phyloP scores from a whole-genome alignment of 2,329 filamentous ascomycete species.

The Aspergillus spinulosporus region DNA sequence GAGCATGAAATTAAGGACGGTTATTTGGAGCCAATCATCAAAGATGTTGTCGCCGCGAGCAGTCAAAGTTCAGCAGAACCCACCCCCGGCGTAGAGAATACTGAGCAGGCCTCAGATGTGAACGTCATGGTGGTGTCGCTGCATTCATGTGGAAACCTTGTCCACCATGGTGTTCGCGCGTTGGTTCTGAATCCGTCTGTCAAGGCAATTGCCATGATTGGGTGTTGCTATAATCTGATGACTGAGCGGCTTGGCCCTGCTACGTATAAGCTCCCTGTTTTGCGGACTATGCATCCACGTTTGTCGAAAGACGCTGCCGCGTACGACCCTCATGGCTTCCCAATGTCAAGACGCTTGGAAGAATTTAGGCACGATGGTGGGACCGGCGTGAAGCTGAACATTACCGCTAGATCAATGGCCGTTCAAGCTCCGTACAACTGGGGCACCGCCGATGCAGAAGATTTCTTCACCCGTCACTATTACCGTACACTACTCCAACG shows the following conservation, averaged over 20 bases:
- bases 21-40: constrained; percentile 43
- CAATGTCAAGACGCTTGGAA: constrained; percentile 75
- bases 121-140: constrained; percentile 85
- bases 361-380: constrained; percentile 55
- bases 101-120: constrained; percentile 20
- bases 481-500: constrained; percentile 87
- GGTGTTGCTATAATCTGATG: constrained; percentile 96
- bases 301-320: constrained; percentile 67
- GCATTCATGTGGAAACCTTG: constrained; percentile 96
- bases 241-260: constrained; percentile 86
- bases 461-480: constrained; percentile 90
- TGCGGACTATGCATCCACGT: constrained; percentile 72
- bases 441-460: constrained; percentile 75
- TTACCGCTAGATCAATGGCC: constrained; percentile 97
- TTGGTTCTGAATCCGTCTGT: constrained; percentile 81
- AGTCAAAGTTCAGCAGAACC: background rate
- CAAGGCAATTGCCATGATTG: constrained; percentile 88
- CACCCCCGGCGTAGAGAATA: constrained; percentile 6
- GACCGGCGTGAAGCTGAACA: constrained; percentile 78
- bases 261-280: constrained; percentile 77
- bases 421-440: constrained; percentile 95
- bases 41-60: constrained; percentile 32
- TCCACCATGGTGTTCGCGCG: constrained; percentile 88
- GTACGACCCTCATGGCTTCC: constrained; percentile 89
- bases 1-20: constrained; percentile 48